Evolutionary conservation across 768 basidiomycete species (phyloP), one percentile per base, ranked within the genome.

Genomic region (Lactifluus subvellereus): DNA sequence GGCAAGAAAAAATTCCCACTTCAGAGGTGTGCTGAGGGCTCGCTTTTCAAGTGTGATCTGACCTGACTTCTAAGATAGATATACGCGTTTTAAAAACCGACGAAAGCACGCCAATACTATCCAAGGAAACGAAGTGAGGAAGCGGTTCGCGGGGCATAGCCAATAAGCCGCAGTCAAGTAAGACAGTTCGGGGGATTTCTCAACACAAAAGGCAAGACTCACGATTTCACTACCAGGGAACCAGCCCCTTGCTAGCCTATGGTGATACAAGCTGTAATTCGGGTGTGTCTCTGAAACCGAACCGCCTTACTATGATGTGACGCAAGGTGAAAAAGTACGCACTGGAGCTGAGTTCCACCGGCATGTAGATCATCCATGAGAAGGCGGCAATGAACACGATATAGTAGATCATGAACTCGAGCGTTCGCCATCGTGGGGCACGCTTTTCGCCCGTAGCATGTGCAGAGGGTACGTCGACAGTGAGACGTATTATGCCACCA

Each of bases 331-430:
- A 33, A 22, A 33, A 30, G 7, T n/a, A 82, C 90, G 74, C 74
- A 97, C 95, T 67, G 60, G 77, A 79, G 71, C 94, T 95, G 66
- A 95, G 71, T 27, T 77, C 76, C 27, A 89, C 77, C 0, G 92
- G 90, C 66, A 88, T 77, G 82, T 85, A 91, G 5, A 81, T 75
- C 88, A 98, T 89, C 57, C 84, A 67, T 3, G 89, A 86, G 35
- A 98, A 74, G 7, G 81, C 85, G 22, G 87, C 55, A 14, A 77
- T 71, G 13, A 85, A 82, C 2, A 86, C 77, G 37, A 84, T 64
- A 64, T 78, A 85, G 74, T 98, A 98, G 45, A 87, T 68, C 66
- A 82, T 77, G 76, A 96, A 98, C 72, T 98, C 97, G 10, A 76
- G 72, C 0, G 91, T 89, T 48, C 73, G 76, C 96, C 95, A 98